Evolutionary conservation across 352 stramenopile genomes (phyloP).

Genomic region (Phytophthora boehmeriae): DNA sequence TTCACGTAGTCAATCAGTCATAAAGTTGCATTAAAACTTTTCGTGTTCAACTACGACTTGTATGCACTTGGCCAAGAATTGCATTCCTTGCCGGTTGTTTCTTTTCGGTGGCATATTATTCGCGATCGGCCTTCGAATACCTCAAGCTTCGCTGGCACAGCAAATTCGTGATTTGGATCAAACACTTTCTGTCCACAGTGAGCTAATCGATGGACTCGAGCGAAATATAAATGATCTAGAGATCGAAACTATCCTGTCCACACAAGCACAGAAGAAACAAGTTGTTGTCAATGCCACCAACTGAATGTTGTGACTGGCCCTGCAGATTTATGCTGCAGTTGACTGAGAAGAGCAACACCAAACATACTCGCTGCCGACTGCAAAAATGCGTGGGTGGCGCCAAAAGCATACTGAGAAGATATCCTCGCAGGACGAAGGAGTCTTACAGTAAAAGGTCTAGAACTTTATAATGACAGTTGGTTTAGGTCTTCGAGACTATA

Average conservation of each 20-base stretch:
- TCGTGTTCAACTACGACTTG: neutral
- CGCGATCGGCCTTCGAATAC: neutral
- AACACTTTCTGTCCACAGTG: neutral
- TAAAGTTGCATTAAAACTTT: conserved; percentile 7
- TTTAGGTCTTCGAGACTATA: neutral
- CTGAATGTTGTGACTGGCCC: neutral
- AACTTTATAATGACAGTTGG: too few relatives aligned
- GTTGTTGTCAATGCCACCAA: neutral
- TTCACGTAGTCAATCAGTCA: conserved; percentile 1
- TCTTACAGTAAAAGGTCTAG: too few relatives aligned
- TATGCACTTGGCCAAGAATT: neutral
- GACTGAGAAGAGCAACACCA: too few relatives aligned
- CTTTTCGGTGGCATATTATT: neutral
- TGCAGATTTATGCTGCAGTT: too few relatives aligned
- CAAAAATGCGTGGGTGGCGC: too few relatives aligned
- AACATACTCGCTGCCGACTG: too few relatives aligned
- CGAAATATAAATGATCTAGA: neutral
- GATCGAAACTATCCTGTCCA: neutral
- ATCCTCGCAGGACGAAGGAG: too few relatives aligned
- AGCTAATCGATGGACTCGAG: neutral
- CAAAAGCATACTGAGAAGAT: too few relatives aligned
- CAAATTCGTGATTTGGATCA: neutral
- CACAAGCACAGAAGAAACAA: neutral
- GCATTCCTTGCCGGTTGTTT: neutral
- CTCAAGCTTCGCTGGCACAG: neutral